Conservation (phyloP, 2,329 filamentous ascomycete species). For the Lithohypha guttulata region DNA sequence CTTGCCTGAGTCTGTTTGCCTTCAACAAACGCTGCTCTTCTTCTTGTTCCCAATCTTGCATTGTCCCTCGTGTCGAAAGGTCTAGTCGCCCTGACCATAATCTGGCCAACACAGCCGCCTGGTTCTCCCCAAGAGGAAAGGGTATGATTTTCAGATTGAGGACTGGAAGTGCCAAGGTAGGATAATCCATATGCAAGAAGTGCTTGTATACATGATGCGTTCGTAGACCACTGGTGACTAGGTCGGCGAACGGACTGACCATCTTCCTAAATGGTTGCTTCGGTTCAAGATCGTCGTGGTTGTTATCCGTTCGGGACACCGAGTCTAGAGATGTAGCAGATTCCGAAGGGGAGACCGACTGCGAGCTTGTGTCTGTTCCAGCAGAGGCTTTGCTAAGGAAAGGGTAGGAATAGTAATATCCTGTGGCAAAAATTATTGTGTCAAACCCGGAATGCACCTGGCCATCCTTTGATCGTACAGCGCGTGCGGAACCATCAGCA, state of each 20-base stretch:
- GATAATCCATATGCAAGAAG: conserved; percentile 62
- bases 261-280: no score
- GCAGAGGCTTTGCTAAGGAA: conserved; percentile 43
- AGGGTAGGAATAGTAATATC: conserved; percentile 75
- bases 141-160: conserved; percentile 80
- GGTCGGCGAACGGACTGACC: conserved; percentile 7
- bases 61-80: conserved; percentile 53
- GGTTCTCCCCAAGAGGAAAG: conserved; percentile 68
- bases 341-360: not conserved
- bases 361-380: not conserved
- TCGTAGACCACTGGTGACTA: conserved; percentile 58
- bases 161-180: conserved; percentile 66
- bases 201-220: conserved; percentile 69
- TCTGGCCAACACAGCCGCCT: conserved; percentile 65
- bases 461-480: conserved; percentile 57
- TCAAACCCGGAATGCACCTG: conserved; percentile 58
- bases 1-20: not conserved
- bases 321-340: not conserved
- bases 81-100: conserved; percentile 62
- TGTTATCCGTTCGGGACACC: not conserved
- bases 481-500: conserved; percentile 43
- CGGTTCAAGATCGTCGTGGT: not conserved
- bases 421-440: conserved; percentile 73
- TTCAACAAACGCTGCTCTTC: conserved; percentile 24
- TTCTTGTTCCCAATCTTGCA: conserved; percentile 57